Conservation (phyloP, 164 flowering plant species). For the Magnolia kwangsiensis region DNA sequence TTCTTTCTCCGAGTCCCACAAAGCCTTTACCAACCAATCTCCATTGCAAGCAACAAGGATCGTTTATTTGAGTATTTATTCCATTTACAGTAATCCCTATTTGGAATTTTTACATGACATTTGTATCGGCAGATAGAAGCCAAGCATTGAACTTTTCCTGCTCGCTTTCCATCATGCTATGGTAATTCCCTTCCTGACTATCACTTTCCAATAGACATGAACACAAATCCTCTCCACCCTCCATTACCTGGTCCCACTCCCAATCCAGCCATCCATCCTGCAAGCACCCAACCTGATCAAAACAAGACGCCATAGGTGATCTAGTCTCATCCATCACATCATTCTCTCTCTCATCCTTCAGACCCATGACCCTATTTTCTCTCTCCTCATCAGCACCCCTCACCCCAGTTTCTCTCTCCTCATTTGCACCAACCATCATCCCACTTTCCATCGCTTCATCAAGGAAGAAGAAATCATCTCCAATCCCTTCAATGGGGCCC, state of each 20-base stretch:
- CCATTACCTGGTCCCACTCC: constrained; percentile 27
- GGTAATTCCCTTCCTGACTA: background rate
- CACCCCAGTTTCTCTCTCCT: constrained; percentile 11
- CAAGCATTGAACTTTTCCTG: constrained; percentile 5
- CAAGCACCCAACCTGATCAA: constrained; percentile 2
- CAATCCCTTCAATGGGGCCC: background rate
- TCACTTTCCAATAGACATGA: constrained; percentile 41
- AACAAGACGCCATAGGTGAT: constrained; percentile 8
- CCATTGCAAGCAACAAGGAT: background rate
- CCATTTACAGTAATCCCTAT: background rate
- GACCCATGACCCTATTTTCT: constrained; percentile 9
- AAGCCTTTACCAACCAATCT: too few species aligned
- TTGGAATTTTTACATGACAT: background rate
- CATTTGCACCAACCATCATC: background rate
- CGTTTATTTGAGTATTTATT: background rate
- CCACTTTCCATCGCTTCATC: background rate
- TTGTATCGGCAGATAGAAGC: constrained; percentile 5
- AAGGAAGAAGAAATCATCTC: background rate
- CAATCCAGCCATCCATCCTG: constrained; percentile 27
- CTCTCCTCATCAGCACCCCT: constrained; percentile 14
- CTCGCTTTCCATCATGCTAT: background rate
- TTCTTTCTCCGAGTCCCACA: too few species aligned
- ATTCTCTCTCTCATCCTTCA: constrained; percentile 5
- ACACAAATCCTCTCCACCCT: constrained; percentile 25
- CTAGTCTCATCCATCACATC: constrained; percentile 7